Evolutionary conservation across 2,329 filamentous ascomycete genomes (phyloP).

Genomic region (Xylariaceae sp.): DNA sequence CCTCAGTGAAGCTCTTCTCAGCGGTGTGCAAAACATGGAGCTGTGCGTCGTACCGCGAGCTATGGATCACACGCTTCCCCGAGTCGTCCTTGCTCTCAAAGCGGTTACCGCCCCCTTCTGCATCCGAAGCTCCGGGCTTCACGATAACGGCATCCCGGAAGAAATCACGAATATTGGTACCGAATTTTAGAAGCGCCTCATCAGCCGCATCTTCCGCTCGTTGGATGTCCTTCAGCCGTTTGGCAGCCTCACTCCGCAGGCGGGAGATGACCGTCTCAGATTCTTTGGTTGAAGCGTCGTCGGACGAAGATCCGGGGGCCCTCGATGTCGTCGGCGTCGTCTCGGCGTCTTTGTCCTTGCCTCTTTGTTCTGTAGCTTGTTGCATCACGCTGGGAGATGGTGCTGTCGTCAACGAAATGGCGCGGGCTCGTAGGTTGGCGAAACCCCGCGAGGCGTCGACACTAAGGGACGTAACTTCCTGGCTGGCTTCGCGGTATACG

Average conservation of each 20-base stretch:
- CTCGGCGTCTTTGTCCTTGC: slow-evolving; percentile 46
- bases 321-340: slow-evolving; percentile 55
- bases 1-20: slow-evolving; percentile 79
- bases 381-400: slow-evolving; percentile 40
- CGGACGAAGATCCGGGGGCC: slow-evolving; percentile 40
- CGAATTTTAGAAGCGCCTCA: slow-evolving; percentile 91
- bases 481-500: slow-evolving; percentile 83
- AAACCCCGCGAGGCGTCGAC: slow-evolving; percentile 85
- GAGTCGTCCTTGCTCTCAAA: slow-evolving; percentile 93
- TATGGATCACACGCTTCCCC: slow-evolving; percentile 93
- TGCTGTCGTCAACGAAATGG: slow-evolving; percentile 66
- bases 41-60: slow-evolving; percentile 92
- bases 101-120: slow-evolving; percentile 68
- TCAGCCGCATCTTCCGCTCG: slow-evolving; percentile 94
- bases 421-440: slow-evolving; percentile 76
- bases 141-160: slow-evolving; percentile 89
- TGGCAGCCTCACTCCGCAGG: slow-evolving; percentile 78
- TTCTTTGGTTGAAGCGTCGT: slow-evolving; percentile 52
- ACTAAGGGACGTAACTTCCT: slow-evolving; percentile 81
- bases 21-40: slow-evolving; percentile 93
- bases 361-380: slow-evolving; percentile 38
- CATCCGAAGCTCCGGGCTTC: slow-evolving; percentile 69
- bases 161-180: slow-evolving; percentile 87
- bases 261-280: slow-evolving; percentile 75
- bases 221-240: slow-evolving; percentile 87